These are phyloP conservation scores for Ilex paraguariensis DNA, from an alignment of 305 asterid species.

Conservation along the genomic window DNA sequence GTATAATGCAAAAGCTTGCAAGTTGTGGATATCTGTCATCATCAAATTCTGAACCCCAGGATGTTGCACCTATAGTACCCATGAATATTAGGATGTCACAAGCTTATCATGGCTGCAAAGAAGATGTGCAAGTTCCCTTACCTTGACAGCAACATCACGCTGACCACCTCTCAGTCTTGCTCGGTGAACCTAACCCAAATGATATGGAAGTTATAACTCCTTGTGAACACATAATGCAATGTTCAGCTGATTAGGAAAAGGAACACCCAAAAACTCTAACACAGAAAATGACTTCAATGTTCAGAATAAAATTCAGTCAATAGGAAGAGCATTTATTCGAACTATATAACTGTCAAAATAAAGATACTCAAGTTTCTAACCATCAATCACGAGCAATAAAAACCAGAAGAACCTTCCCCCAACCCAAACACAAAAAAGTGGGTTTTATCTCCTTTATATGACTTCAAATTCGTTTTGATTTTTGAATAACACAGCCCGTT, in stretches of 20 bases:
- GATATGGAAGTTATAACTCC: slow-evolving; percentile 6
- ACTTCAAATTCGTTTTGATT: too few relatives aligned
- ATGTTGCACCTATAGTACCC: slow-evolving; percentile 72
- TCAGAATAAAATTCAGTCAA: not conserved
- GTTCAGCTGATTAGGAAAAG: not conserved
- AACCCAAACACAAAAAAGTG: too few relatives aligned
- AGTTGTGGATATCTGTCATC: slow-evolving; percentile 95
- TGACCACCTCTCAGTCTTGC: slow-evolving; percentile 81
- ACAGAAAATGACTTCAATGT: too few relatives aligned
- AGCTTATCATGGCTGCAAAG: slow-evolving; percentile 8
- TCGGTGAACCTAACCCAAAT: slow-evolving; percentile 69
- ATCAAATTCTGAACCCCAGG: slow-evolving; percentile 89
- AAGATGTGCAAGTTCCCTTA: slow-evolving; percentile 18
- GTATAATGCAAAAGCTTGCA: slow-evolving; percentile 89
- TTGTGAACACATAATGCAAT: slow-evolving; percentile 1
- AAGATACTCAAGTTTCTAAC: too few relatives aligned
- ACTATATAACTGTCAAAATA: not conserved
- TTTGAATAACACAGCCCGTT: too few relatives aligned
- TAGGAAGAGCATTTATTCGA: not conserved
- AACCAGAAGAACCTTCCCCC: too few relatives aligned
- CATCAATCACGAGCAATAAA: too few relatives aligned
- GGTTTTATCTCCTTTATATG: too few relatives aligned
- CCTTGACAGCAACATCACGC: slow-evolving; percentile 90
- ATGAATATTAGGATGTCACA: slow-evolving; percentile 18
- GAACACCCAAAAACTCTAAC: not conserved